Evolutionary conservation across 805 yeast genomes (phyloP).

Genomic region (Sugiyamaella valdiviana): DNA sequence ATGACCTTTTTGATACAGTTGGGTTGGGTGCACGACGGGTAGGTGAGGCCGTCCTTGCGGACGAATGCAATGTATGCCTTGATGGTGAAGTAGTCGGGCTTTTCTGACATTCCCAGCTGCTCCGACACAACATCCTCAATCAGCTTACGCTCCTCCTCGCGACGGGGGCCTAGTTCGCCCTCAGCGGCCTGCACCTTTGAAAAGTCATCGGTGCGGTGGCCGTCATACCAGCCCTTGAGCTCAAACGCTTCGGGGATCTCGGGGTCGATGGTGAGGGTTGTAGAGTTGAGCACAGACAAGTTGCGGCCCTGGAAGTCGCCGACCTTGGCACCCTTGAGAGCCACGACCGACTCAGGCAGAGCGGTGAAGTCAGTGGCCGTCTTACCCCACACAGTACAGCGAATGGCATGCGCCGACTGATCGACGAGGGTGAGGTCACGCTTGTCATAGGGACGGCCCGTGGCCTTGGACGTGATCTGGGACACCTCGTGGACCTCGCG

Average conservation of each 20-base stretch:
- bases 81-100: conserved; percentile 69
- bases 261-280: conserved; percentile 73
- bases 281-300: conserved; percentile 71
- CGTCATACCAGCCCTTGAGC: conserved; percentile 92
- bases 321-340: conserved; percentile 84
- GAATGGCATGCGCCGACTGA: conserved; percentile 66
- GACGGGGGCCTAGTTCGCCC: conserved; percentile 29
- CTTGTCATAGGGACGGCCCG: conserved; percentile 89
- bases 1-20: conserved; percentile 82
- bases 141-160: conserved; percentile 48
- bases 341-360: conserved; percentile 55
- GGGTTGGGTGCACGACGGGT: conserved; percentile 73
- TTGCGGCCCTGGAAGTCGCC: conserved; percentile 85
- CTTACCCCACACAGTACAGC: conserved; percentile 86
- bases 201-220: conserved; percentile 61
- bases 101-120: conserved; percentile 66
- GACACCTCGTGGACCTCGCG: conserved; percentile 67
- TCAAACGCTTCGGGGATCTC: conserved; percentile 82
- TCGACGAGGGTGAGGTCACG: conserved; percentile 86
- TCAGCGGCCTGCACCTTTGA: conserved; percentile 44
- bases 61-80: conserved; percentile 71
- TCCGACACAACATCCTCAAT: conserved; percentile 60
- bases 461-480: conserved; percentile 75
- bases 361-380: conserved; percentile 78
- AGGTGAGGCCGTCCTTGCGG: conserved; percentile 63